Conservation (phyloP, 805 yeast genomes). For the Candida sanyiensis region DNA sequence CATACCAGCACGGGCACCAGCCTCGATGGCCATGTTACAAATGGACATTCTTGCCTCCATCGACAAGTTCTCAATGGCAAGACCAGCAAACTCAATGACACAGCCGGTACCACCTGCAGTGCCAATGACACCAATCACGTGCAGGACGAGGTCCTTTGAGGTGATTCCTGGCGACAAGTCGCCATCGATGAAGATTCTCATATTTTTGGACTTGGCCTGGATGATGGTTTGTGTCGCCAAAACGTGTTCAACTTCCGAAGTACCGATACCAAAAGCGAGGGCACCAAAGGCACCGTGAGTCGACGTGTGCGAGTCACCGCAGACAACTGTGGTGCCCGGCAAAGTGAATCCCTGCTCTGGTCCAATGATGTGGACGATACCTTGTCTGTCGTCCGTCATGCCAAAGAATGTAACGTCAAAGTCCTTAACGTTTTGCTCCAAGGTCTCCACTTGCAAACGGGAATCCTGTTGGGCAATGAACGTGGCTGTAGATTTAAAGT, state of each 20-base stretch:
- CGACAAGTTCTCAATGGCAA: constrained; percentile 81
- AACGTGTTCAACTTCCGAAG: constrained; percentile 98
- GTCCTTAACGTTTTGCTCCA: constrained; percentile 87
- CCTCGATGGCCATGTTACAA: constrained; percentile 99
- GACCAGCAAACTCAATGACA: constrained; percentile 95
- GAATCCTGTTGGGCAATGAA: constrained; percentile 91
- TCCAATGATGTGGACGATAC: constrained; percentile 97
- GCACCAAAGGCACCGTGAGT: constrained; percentile 99
- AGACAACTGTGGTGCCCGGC: constrained; percentile 97
- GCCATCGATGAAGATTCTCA: constrained; percentile 85
- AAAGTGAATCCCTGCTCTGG: constrained; percentile 98
- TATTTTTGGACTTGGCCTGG: constrained; percentile 92
- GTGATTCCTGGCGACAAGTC: constrained; percentile 84
- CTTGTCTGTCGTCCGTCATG: constrained; percentile 91
- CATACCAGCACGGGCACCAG: constrained; percentile 99
- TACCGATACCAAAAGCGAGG: constrained; percentile 97
- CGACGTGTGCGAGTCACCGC: constrained; percentile 98
- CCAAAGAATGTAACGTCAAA: constrained; percentile 92
- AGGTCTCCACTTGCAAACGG: constrained; percentile 83
- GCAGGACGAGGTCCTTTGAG: constrained; percentile 90
- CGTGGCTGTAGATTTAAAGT: constrained; percentile 64
- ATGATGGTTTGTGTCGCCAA: constrained; percentile 94
- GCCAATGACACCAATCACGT: constrained; percentile 94
- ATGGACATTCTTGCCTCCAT: constrained; percentile 99
- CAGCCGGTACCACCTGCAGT: constrained; percentile 99